phyloP scores from a whole-genome alignment of 148 eudicot genomes.

The Bassia scoparia region DNA sequence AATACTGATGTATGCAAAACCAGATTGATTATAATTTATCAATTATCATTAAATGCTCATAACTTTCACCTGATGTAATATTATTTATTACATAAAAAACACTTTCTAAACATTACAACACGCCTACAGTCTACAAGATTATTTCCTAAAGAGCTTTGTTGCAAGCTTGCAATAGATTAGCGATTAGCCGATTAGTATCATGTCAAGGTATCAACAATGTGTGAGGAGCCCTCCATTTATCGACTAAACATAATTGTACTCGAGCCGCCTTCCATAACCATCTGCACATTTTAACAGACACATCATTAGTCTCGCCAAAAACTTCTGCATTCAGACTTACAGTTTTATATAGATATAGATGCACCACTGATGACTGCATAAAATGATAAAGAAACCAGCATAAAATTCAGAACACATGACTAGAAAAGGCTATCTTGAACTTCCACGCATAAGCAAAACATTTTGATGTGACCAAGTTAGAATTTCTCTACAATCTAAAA shows the following conservation, averaged over 20 bases:
- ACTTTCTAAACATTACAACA: not conserved
- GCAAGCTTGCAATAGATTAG: not conserved
- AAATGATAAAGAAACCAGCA: not conserved
- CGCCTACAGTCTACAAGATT: not conserved
- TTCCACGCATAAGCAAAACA: not conserved
- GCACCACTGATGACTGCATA: not conserved
- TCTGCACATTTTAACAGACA: constrained; percentile 1
- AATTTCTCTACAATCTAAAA: not conserved
- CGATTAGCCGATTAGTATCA: not conserved
- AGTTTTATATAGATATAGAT: not conserved
- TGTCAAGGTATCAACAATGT: not conserved
- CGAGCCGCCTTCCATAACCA: constrained; percentile 20
- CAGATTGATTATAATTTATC: not conserved
- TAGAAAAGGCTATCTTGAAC: not conserved
- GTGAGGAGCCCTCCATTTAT: not conserved
- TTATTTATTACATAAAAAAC: not conserved
- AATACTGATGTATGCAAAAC: not conserved
- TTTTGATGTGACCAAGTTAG: not conserved
- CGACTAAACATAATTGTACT: constrained; percentile 18
- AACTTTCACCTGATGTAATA: not conserved
- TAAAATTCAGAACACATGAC: not conserved
- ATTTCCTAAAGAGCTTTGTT: not conserved
- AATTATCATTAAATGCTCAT: not conserved
- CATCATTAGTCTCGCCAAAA: not conserved
- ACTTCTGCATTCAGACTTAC: not conserved